Percentiles rank a stretch among this genome's conserved stretches.
Evolutionary conservation across 371 early-diverging fungal species (phyloP).

Genomic region (Mucor saturninus): DNA sequence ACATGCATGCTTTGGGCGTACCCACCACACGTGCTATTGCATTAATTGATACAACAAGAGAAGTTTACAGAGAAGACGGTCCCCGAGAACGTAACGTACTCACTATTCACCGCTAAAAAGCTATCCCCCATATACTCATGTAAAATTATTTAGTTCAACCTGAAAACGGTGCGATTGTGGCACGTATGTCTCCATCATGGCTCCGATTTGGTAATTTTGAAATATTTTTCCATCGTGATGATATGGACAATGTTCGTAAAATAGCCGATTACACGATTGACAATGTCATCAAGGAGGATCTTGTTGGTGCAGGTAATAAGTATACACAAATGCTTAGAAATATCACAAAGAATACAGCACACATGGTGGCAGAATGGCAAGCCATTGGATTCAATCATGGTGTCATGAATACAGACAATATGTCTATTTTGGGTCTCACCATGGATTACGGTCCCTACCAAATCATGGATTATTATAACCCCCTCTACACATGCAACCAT

Average conservation of each 20-base stretch:
- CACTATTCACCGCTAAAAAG: too few relatives aligned
- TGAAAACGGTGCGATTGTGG: conserved; percentile 80
- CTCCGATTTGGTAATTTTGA: conserved; percentile 92
- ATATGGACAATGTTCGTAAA: conserved; percentile 55
- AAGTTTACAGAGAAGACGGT: conserved; percentile 72
- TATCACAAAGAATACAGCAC: conserved; percentile 74
- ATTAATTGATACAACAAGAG: conserved; percentile 64
- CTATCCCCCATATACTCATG: background rate
- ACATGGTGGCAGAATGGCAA: conserved; percentile 88
- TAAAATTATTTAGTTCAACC: conserved; percentile 18
- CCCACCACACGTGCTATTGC: conserved; percentile 84
- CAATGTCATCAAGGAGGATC: conserved; percentile 33
- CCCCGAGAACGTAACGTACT: conserved; percentile 19
- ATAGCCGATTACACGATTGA: conserved; percentile 77
- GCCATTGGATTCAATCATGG: conserved; percentile 87
- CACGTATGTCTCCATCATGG: conserved; percentile 83
- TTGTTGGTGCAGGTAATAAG: conserved; percentile 39
- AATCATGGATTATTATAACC: conserved; percentile 85
- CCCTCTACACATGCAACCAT: conserved; percentile 76
- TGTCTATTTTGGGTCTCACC: conserved; percentile 83
- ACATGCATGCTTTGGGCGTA: conserved; percentile 73
- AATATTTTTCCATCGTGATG: conserved; percentile 71
- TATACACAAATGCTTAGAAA: conserved; percentile 69
- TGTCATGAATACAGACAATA: conserved; percentile 92
- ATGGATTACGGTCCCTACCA: conserved; percentile 91